phyloP scores from a whole-genome alignment of 345 rosid genomes.

The Cardamine occulta region DNA sequence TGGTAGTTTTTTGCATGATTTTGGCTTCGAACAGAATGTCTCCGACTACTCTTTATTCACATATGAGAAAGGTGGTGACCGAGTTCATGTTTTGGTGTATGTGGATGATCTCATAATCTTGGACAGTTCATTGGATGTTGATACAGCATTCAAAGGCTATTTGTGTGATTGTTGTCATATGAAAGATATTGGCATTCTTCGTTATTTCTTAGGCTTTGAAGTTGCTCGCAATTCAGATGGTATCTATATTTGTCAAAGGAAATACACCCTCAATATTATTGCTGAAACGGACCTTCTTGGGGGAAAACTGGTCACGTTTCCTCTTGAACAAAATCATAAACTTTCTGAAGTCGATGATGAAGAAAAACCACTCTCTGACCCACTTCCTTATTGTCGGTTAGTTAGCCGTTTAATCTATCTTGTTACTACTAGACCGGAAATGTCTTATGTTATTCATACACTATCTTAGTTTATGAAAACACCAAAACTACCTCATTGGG shows the following conservation, averaged over 20 bases:
- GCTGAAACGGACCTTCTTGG: background rate
- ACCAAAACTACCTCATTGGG: accelerated
- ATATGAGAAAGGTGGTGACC: too few relatives aligned
- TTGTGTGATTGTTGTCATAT: background rate
- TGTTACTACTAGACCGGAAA: background rate
- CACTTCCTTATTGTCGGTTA: accelerated
- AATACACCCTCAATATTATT: too few relatives aligned
- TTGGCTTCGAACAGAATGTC: background rate
- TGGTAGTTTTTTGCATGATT: background rate
- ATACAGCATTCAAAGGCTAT: background rate
- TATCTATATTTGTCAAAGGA: background rate
- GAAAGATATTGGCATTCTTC: background rate
- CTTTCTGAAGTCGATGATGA: background rate
- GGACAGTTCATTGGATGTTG: too few relatives aligned
- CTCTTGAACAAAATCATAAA: background rate
- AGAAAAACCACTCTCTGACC: background rate
- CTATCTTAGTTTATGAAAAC: background rate
- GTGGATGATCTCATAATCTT: background rate
- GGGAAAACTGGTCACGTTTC: background rate
- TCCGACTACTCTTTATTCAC: background rate
- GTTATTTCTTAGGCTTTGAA: background rate
- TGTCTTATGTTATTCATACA: accelerated
- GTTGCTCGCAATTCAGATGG: background rate
- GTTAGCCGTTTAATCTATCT: background rate
- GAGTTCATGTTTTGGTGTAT: background rate